Conservation (phyloP, 192 early-diverging fungal genomes). For the Backusella parvicylindrica region DNA sequence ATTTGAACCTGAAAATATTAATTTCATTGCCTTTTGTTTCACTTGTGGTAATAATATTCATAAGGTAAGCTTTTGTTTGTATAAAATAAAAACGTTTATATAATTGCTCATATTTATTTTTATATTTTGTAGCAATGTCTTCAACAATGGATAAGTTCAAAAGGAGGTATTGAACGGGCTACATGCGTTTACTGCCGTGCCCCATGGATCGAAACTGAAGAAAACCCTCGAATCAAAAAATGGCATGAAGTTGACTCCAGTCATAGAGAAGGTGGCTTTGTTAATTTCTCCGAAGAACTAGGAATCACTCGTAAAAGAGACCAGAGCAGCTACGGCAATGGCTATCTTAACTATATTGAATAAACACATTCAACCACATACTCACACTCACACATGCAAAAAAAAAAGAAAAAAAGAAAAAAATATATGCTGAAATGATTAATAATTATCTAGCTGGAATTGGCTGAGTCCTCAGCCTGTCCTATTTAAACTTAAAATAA, state of each 20-base stretch:
- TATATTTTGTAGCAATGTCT: slow-evolving; percentile 2
- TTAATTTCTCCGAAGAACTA: slow-evolving; percentile 6
- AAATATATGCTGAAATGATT: no score
- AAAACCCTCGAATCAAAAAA: background rate
- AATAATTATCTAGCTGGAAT: no score
- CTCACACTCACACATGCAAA: no score
- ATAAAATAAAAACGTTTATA: background rate
- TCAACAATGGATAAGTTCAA: slow-evolving; percentile 1
- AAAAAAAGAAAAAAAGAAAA: no score
- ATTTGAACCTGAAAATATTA: slow-evolving; percentile 8
- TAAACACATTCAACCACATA: no score
- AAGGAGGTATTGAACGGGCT: background rate
- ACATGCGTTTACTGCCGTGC: slow-evolving; percentile 30
- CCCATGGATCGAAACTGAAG: background rate
- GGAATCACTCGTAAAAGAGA: slow-evolving; percentile 9
- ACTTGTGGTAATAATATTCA: slow-evolving; percentile 27
- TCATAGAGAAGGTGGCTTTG: slow-evolving; percentile 5
- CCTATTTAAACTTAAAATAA: no score
- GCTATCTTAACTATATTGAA: background rate
- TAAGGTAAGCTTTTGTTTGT: background rate
- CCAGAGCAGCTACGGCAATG: background rate
- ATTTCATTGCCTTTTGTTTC: slow-evolving; percentile 9
- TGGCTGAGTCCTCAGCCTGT: no score
- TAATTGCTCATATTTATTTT: background rate
- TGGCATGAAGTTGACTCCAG: background rate